Base-by-base conservation (phyloP, 805 yeast genomes). In the Yarrowia porcina region DNA sequence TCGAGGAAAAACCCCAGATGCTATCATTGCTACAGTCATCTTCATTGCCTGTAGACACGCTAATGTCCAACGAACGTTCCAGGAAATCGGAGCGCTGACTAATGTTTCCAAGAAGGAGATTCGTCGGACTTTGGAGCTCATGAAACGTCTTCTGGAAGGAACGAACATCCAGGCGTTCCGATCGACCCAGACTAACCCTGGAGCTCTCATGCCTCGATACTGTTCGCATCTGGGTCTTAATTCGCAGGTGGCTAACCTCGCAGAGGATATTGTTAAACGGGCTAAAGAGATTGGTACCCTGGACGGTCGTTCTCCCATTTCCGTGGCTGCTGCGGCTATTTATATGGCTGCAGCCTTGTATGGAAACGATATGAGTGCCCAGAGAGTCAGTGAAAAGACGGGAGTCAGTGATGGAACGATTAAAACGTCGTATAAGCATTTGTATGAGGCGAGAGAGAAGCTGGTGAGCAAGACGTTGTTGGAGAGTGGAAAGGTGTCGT, bases 371-470 rank as follows among this genome's bases (percentile, higher is more conserved):
- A 78, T 90, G 36, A 79, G 88, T 3, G 92, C 97, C 0, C 76
- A 87, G 1, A 88, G 84, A 70, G 93, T 94, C 63, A 89, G 96
- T 12, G 97, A 90, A 68, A 89, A 89, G 69, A 84, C 97, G 17
- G 98, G 97, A 68, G 98, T 94, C 18, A 89, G 96, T 70, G 99
- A 94, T 72, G 97, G 98, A 68, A 94, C 99, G 1, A 92, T 94
- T 69, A 90, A 94, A 74, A 89, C 97, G 1, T 86, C 94, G 45
- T 94, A 90, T 73, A 89, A 89, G 73, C 86, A 86, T 44, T 78
- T 94, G 75, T 87, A 83, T 71, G 91, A 89, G 66, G 90, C 88
- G 65, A 83, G 82, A 69, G 85, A 83, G 32, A 80, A 81, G 68
- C 80, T 91, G 50, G 81, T 91, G n/a, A 93, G 89, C 70, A 89